Conservation (phyloP, 2,329 filamentous ascomycete species). For the Fusarium nematophilum region DNA sequence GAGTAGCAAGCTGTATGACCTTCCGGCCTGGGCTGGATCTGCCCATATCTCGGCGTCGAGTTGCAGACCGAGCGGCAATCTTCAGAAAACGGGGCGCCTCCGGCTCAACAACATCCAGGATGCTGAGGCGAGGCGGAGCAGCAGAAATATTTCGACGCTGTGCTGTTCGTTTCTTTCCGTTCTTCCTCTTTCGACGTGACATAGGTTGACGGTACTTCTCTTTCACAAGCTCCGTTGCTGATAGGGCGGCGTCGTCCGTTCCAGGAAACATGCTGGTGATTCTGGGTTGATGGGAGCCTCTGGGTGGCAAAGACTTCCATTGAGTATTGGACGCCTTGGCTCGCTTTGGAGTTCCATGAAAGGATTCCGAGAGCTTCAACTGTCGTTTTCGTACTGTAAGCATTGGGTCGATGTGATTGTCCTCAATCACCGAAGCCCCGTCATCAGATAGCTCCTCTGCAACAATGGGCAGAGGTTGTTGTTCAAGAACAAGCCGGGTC, state of each 20-base stretch:
- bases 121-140: slow-evolving; percentile 63
- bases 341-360: slow-evolving; percentile 43
- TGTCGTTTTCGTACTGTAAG: slow-evolving; percentile 56
- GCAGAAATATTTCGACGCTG: slow-evolving; percentile 7
- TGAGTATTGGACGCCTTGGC: slow-evolving; percentile 30
- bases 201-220: slow-evolving; percentile 31
- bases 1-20: slow-evolving; percentile 68
- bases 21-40: slow-evolving; percentile 67
- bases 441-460: slow-evolving; percentile 40
- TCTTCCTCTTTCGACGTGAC: slow-evolving; percentile 6
- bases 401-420: slow-evolving; percentile 65
- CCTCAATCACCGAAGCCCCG: slow-evolving; percentile 58
- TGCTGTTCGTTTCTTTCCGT: slow-evolving; percentile 10
- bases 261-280: slow-evolving; percentile 47
- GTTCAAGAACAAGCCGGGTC: slow-evolving; percentile 37
- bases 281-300: slow-evolving; percentile 44
- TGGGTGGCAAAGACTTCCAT: slow-evolving; percentile 35
- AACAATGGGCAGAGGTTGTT: slow-evolving; percentile 4
- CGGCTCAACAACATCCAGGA: slow-evolving; percentile 68
- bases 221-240: slow-evolving; percentile 23
- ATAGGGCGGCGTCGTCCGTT: slow-evolving; percentile 7
- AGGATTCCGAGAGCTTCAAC: slow-evolving; percentile 42
- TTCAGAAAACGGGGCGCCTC: slow-evolving; percentile 68
- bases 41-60: slow-evolving; percentile 59
- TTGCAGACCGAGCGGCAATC: slow-evolving; percentile 69